Conservation (phyloP, 2,329 filamentous ascomycete species). For the Moelleriella libera region DNA sequence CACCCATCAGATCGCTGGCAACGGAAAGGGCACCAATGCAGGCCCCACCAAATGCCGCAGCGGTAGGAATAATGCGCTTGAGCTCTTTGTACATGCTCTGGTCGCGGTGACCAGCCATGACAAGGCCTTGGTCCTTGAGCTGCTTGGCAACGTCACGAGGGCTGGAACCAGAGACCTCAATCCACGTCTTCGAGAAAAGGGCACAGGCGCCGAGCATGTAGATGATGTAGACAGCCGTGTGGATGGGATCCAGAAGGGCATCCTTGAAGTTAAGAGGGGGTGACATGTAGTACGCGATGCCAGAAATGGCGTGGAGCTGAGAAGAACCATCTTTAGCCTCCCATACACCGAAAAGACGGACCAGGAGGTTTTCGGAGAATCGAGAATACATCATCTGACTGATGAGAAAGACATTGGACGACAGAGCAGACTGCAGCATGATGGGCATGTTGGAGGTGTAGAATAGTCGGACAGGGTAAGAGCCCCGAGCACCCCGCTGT, state of each 20-base stretch:
- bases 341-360: conserved; percentile 96
- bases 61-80: conserved; percentile 97
- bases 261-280: conserved; percentile 96
- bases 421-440: conserved; percentile 97
- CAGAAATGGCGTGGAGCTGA: conserved; percentile 85
- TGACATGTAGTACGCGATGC: conserved; percentile 99
- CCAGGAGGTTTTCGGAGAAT: conserved; percentile 97
- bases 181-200: conserved; percentile 99
- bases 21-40: conserved; percentile 98
- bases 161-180: conserved; percentile 95
- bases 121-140: conserved; percentile 97
- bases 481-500: conserved; percentile 95
- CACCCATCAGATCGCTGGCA: conserved; percentile 86
- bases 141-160: conserved; percentile 98
- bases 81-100: conserved; percentile 99
- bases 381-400: conserved; percentile 99
- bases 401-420: conserved; percentile 98
- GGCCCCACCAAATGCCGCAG: conserved; percentile 93
- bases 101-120: conserved; percentile 98
- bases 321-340: conserved; percentile 92
- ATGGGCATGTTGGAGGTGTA: conserved; percentile 99
- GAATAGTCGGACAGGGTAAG: conserved; percentile 96
- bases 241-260: conserved; percentile 89
- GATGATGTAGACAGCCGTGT: conserved; percentile 86
- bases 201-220: conserved; percentile 98